These are phyloP conservation scores for Populus nigra DNA, from an alignment of 345 rosid genomes.

Conservation along the genomic window DNA sequence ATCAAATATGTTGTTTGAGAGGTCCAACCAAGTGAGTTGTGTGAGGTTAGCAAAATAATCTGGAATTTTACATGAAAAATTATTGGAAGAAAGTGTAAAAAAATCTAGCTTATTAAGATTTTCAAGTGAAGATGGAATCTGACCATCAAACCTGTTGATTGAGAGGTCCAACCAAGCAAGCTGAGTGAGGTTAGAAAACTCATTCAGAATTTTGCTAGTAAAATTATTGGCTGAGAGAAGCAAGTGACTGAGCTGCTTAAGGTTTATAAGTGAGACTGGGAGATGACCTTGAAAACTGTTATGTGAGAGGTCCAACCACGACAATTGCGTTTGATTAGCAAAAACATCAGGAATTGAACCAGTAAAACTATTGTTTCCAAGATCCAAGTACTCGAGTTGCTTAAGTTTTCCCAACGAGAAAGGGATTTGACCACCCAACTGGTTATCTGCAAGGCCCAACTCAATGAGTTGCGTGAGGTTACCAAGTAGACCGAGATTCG, in stretches of 20 bases:
- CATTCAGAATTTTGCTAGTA: not conserved
- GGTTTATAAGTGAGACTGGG: not conserved
- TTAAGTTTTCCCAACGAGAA: conserved; percentile 1
- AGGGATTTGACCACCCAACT: not conserved
- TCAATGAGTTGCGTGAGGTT: conserved; percentile 6
- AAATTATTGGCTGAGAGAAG: not conserved
- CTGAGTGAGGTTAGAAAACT: conserved; percentile 1
- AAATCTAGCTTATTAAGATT: not conserved
- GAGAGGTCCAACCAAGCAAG: not conserved
- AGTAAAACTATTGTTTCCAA: not conserved
- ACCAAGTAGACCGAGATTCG: not conserved
- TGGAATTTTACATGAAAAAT: not conserved
- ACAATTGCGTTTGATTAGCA: not conserved
- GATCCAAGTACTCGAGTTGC: not conserved
- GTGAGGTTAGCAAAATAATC: not conserved
- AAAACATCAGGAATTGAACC: not conserved
- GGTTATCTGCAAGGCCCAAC: not conserved
- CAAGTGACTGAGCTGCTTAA: not conserved
- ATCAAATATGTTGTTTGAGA: not conserved
- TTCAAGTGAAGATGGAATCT: not conserved
- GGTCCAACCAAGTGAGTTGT: not conserved
- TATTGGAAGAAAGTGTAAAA: not conserved
- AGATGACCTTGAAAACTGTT: not conserved
- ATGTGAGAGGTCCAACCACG: not conserved
- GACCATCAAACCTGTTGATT: not conserved